These are phyloP conservation scores for Penicillium palitans DNA, from an alignment of 2,329 filamentous ascomycete genomes.

Conservation along the genomic window DNA sequence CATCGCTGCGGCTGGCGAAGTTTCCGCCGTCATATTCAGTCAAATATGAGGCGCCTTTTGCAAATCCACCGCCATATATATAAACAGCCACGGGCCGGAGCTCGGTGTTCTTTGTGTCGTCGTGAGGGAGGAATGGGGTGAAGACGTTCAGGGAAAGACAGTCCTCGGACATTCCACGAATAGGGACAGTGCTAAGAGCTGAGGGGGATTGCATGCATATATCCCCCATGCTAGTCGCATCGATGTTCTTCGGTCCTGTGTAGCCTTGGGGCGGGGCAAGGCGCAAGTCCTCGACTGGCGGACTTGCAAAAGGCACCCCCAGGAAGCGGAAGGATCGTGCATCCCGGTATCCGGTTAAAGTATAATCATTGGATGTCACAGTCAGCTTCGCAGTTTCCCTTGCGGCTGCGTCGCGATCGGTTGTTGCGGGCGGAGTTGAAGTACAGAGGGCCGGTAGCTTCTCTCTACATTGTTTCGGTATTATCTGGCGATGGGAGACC, in stretches of 20 bases:
- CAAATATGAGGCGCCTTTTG: slow-evolving; percentile 29
- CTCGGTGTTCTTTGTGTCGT: slow-evolving; percentile 9
- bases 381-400: slow-evolving; percentile 23
- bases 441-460: slow-evolving; percentile 25
- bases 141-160: slow-evolving; percentile 41
- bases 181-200: slow-evolving; percentile 11
- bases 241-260: slow-evolving; percentile 28
- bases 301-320: slow-evolving; percentile 51
- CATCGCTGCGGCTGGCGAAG: slow-evolving; percentile 39
- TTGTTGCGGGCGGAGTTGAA: slow-evolving; percentile 23
- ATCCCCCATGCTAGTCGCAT: slow-evolving; percentile 29
- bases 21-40: slow-evolving; percentile 38
- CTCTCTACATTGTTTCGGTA: slow-evolving; percentile 15
- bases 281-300: slow-evolving; percentile 46
- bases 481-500: slow-evolving; percentile 4
- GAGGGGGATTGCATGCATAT: slow-evolving; percentile 27
- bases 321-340: slow-evolving; percentile 42
- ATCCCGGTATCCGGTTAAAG: slow-evolving; percentile 30
- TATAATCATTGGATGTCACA: slow-evolving; percentile 18
- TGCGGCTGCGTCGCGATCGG: slow-evolving; percentile 15
- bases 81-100: slow-evolving; percentile 32
- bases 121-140: slow-evolving; percentile 31
- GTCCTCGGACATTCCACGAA: slow-evolving; percentile 32
- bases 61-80: slow-evolving; percentile 37
- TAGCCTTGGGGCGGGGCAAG: slow-evolving; percentile 42